phyloP scores from a whole-genome alignment of 2,329 filamentous ascomycete species.

The Cladosporium sp. region DNA sequence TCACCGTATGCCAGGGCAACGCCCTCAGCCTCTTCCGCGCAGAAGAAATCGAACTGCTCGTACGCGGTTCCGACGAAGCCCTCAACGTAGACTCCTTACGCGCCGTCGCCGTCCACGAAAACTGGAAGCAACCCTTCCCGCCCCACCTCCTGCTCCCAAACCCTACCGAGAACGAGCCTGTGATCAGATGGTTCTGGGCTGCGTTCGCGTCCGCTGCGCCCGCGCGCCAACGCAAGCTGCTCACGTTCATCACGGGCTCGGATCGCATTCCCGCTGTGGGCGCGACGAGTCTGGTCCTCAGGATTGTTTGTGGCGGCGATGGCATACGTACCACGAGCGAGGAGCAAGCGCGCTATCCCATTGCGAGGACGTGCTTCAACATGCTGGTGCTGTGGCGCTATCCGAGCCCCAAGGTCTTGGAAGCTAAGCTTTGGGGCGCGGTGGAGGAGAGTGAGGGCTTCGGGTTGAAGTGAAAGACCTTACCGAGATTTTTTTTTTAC shows the following conservation, averaged over 20 bases:
- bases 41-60: conserved; percentile 86
- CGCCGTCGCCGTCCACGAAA: conserved; percentile 78
- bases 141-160: conserved; percentile 32
- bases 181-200: conserved; percentile 86
- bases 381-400: conserved; percentile 77
- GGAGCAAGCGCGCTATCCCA: conserved; percentile 74
- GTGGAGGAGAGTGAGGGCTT: conserved; percentile 92
- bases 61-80: conserved; percentile 80
- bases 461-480: conserved; percentile 68
- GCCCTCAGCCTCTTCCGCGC: conserved; percentile 83
- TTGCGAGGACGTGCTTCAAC: conserved; percentile 91
- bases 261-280: conserved; percentile 90
- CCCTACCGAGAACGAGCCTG: conserved; percentile 62
- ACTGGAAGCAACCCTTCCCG: conserved; percentile 61
- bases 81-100: conserved; percentile 76
- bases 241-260: conserved; percentile 87
- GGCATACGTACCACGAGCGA: conserved; percentile 44
- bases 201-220: conserved; percentile 68
- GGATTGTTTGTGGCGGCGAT: conserved; percentile 70
- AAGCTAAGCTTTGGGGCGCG: conserved; percentile 76
- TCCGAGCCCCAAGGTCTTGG: conserved; percentile 64
- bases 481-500: too few species aligned
- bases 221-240: conserved; percentile 71
- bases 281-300: conserved; percentile 75
- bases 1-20: conserved; percentile 86